Evolutionary conservation across 441 rosid species (phyloP).

Genomic region (Dalechampia spathulata): DNA sequence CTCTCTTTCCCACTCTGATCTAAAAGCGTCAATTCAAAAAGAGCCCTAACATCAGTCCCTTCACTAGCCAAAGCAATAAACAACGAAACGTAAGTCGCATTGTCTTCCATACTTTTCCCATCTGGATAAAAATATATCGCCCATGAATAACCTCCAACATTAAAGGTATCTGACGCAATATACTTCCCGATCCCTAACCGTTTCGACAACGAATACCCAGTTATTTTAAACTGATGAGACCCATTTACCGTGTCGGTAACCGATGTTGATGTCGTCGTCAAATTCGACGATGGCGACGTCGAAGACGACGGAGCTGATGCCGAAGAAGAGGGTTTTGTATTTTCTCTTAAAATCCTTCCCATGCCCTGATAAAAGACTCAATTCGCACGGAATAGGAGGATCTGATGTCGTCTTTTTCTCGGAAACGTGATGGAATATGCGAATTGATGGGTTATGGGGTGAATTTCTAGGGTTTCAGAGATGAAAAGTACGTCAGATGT

Average conservation of each 20-base stretch:
- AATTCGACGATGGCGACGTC: background rate
- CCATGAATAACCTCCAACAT: conserved; percentile 84
- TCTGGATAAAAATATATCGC: conserved; percentile 90
- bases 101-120: conserved; percentile 85
- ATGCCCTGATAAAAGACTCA: background rate
- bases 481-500: background rate
- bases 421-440: background rate
- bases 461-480: conserved; percentile 9
- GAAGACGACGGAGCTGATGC: background rate
- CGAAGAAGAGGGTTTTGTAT: conserved; percentile 1
- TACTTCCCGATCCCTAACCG: conserved; percentile 79
- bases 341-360: conserved; percentile 16
- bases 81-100: conserved; percentile 66
- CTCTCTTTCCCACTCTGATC: conserved; percentile 87
- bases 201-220: conserved; percentile 29
- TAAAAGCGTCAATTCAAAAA: conserved; percentile 80
- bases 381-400: background rate
- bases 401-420: background rate
- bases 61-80: conserved; percentile 89
- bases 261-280: conserved; percentile 14
- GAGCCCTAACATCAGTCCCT: conserved; percentile 80
- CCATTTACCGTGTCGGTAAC: conserved; percentile 19
- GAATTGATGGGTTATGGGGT: background rate
- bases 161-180: conserved; percentile 67
- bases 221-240: conserved; percentile 19